phyloP scores from a whole-genome alignment of 2,329 filamentous ascomycete genomes.

The Ophiostoma tasmaniense region DNA sequence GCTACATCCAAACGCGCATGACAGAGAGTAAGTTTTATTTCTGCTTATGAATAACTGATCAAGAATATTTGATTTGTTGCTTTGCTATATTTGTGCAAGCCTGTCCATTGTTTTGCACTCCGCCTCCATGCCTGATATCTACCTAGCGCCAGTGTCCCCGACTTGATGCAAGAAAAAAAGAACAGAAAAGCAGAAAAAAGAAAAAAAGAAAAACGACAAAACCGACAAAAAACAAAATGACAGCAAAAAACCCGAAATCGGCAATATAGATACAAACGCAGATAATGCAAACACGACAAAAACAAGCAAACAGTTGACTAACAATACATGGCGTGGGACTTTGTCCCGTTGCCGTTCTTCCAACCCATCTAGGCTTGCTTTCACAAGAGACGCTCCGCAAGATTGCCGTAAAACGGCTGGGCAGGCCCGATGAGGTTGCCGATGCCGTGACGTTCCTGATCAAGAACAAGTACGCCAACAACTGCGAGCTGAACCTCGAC shows the following conservation, averaged over 20 bases:
- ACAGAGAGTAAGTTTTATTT: conserved; percentile 48
- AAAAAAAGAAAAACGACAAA: background rate
- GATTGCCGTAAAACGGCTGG: conserved; percentile 62
- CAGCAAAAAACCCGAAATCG: background rate
- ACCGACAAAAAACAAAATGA: background rate
- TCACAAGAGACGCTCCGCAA: conserved; percentile 1
- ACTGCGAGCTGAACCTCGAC: conserved; percentile 78
- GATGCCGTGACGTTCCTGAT: conserved; percentile 72
- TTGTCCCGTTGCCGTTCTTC: background rate
- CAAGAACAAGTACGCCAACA: conserved; percentile 74
- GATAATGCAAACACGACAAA: background rate
- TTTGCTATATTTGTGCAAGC: background rate
- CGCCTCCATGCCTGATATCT: conserved; percentile 7
- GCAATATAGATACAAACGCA: background rate
- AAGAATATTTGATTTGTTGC: background rate
- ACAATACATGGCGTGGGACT: background rate
- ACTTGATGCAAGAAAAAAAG: background rate
- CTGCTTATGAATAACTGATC: background rate
- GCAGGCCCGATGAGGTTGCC: conserved; percentile 63
- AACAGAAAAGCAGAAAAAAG: background rate
- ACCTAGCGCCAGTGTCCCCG: background rate
- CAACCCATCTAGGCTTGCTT: background rate
- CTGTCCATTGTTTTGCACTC: background rate
- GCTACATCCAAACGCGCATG: conserved; percentile 78
- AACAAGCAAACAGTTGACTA: background rate